Percentiles rank a stretch among this genome's conserved stretches.
Conservation (phyloP, 139 green algal genomes). For the Spirogloea muscicola region DNA sequence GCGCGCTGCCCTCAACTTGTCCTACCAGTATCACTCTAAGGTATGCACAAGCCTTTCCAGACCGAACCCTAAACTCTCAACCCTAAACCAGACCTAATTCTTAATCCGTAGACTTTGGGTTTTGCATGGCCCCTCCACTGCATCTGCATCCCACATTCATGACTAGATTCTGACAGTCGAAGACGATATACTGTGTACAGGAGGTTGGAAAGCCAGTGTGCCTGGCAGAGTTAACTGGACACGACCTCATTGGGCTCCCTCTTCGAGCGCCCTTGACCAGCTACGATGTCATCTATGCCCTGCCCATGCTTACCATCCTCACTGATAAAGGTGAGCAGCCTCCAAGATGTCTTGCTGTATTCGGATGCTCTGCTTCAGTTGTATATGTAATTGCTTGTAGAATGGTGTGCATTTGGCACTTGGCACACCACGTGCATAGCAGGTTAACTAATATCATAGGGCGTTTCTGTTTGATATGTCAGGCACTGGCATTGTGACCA, state of each 20-base stretch:
- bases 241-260: conserved; percentile 87
- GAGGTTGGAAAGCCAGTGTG: conserved; percentile 64
- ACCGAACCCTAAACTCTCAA: too few relatives aligned
- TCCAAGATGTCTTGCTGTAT: neutral
- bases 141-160: too few relatives aligned
- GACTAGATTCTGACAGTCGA: too few relatives aligned
- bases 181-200: too few relatives aligned
- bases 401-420: neutral
- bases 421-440: too few relatives aligned
- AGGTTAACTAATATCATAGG: too few relatives aligned
- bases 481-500: conserved; percentile 95
- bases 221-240: conserved; percentile 76
- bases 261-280: conserved; percentile 54
- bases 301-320: conserved; percentile 96
- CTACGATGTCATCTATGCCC: conserved; percentile 80
- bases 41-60: too few relatives aligned
- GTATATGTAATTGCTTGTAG: neutral
- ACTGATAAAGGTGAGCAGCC: conserved; percentile 76
- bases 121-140: too few relatives aligned
- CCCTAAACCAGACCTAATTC: too few relatives aligned
- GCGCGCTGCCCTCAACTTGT: conserved; percentile 86
- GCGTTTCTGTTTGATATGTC: too few relatives aligned
- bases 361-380: neutral
- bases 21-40: conserved; percentile 71
- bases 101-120: too few relatives aligned